These are phyloP conservation scores for Chrysanthemum makinoi DNA, from an alignment of 129 eudicot species.

Conservation along the genomic window DNA sequence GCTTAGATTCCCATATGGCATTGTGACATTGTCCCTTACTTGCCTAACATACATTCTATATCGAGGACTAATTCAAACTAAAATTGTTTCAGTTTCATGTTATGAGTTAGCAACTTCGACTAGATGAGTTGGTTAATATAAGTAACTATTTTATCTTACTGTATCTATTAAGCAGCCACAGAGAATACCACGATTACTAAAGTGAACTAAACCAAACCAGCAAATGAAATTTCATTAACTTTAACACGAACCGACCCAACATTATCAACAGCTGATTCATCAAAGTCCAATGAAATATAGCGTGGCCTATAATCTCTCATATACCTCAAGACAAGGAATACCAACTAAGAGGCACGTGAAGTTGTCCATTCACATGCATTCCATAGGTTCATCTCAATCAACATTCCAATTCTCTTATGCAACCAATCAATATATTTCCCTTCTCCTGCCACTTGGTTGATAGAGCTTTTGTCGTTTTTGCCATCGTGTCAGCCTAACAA, in stretches of 20 bases:
- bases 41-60: not conserved
- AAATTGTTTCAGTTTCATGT: too few species aligned
- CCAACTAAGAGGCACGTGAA: slow-evolving; percentile 25
- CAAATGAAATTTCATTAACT: not conserved
- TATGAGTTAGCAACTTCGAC: too few species aligned
- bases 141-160: too few species aligned
- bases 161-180: not conserved
- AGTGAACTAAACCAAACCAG: too few species aligned
- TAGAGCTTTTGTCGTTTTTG: not conserved
- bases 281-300: slow-evolving; percentile 19
- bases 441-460: slow-evolving; percentile 17
- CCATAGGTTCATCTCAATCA: too few species aligned
- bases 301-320: slow-evolving; percentile 16
- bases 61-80: too few species aligned
- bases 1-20: slow-evolving; percentile 8
- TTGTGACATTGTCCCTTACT: slow-evolving; percentile 12
- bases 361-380: too few species aligned
- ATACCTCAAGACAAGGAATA: slow-evolving; percentile 24
- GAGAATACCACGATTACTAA: not conserved
- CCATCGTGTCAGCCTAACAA: slow-evolving; percentile 30
- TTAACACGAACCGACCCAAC: not conserved
- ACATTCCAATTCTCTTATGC: not conserved
- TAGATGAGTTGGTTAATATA: too few species aligned
- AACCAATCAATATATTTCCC: too few species aligned
- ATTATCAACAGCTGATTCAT: not conserved